Evolutionary conservation across 2,329 filamentous ascomycete species (phyloP), one percentile per base, ranked within the genome.

Genomic region (Boeremia lycopersici): DNA sequence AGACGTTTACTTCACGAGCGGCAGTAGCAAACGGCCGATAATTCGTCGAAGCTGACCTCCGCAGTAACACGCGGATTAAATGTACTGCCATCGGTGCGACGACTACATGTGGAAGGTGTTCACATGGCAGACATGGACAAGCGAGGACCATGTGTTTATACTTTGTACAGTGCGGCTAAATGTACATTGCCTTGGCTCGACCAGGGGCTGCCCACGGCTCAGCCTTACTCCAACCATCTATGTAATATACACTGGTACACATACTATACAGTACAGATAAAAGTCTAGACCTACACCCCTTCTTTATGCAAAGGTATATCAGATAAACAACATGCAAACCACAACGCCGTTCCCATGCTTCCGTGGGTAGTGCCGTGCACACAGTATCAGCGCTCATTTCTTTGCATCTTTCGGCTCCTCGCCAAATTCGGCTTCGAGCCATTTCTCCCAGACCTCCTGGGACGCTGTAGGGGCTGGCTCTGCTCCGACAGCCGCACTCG

Each of bases 321-420:
- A 25, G 25, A 23, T 11, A 12, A 29, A 8, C 39, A 30, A 6
- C 19, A 45, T 40, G 39, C 28, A 45, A 31, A 1, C 43, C 25
- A 28, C 12, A 54, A 61, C 47, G 55, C 55, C 53, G n/a, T 26
- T 61, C 34, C 43, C 51, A 56, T 56, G 61, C 29, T n/a, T 15
- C 28, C 4, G 25, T 36, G 48, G 40, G 12, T 17, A 30, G 41
- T 31, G 39, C 45, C 12, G 41, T 15, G 4, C 13, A 13, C 13
- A 61, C 6, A n/a, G 2, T 15, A 33, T 12, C 1, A 31, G 2
- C n/a, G 3, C n/a, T 40, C 23, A 54, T 1, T 40, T 26, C 40
- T 50, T 19, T 15, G 46, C 17, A 11, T 49, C 46, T 17, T 47
- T 45, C 3, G 41, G 28, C 35, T 33, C 36, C 35, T 46, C 36